phyloP scores from a whole-genome alignment of 495 filamentous ascomycete species.

The Talaromyces ruber region DNA sequence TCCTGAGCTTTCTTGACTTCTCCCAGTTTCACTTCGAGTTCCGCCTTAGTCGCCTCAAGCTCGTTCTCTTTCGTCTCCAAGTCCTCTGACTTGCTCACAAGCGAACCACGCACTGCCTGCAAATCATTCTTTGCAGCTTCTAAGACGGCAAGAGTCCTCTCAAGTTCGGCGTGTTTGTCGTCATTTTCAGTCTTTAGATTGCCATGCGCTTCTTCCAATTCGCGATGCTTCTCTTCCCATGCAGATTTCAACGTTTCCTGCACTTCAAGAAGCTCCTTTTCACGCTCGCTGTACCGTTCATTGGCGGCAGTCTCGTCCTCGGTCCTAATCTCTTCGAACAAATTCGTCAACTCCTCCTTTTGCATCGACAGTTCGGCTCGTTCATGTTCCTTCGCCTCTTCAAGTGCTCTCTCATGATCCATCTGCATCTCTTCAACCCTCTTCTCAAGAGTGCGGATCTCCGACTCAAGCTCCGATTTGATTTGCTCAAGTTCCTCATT shows the following conservation, averaged over 20 bases:
- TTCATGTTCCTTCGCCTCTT: conserved; percentile 33
- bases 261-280: conserved; percentile 27
- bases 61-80: conserved; percentile 18
- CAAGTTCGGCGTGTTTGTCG: conserved; percentile 22
- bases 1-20: conserved; percentile 6
- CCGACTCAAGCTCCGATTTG: conserved; percentile 36
- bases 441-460: conserved; percentile 43
- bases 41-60: conserved; percentile 5
- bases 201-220: conserved; percentile 33
- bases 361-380: conserved; percentile 27
- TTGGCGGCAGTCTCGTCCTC: conserved; percentile 37
- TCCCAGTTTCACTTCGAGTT: conserved; percentile 4
- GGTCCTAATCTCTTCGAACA: conserved; percentile 39
- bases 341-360: conserved; percentile 35
- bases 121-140: conserved; percentile 22
- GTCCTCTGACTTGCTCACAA: conserved; percentile 20
- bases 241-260: conserved; percentile 29
- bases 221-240: conserved; percentile 35
- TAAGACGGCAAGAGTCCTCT: conserved; percentile 24
- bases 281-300: conserved; percentile 29
- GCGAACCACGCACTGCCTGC: conserved; percentile 16
- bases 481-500: conserved; percentile 30
- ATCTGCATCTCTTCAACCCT: conserved; percentile 33
- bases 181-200: conserved; percentile 27
- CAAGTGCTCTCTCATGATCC: conserved; percentile 25